Evolutionary conservation across 192 early-diverging fungal genomes (phyloP), one percentile per base, ranked within the genome.

Genomic region (Haplosporangium gracile): DNA sequence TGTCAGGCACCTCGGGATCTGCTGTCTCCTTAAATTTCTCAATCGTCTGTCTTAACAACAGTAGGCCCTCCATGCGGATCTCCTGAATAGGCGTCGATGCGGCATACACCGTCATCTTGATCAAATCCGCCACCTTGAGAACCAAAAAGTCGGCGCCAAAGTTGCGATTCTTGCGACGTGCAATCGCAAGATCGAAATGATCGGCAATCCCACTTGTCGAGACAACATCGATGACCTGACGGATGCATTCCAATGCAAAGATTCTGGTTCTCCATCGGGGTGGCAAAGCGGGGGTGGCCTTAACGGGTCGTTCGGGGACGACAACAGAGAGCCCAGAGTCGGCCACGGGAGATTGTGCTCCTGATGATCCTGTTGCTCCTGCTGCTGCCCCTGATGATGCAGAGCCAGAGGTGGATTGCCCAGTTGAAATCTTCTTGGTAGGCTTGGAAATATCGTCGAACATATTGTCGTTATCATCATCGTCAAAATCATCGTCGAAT

Each of bases 1-100:
- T 93, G 53, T 94, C 97, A 22, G 94, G 95, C 73, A 95, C 93
- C 63, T 97, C 97, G 5, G 99, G 97, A 90, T 99, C 99, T n/a
- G 90, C 89, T 0, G 96, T 94, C 16, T 83, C 74, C 20, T 81
- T 78, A 72, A 85, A 80, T 51, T 91, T 89, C 77, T 93, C 93
- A 39, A 99, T 91, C 4, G 99, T 81, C 29, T 94, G 94, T 76
- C 95, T 92, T 49, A 99, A 85, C 29, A 99, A 85, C 15, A 82
- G 81, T 47, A 98, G 92, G 7, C 99, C 99, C 69, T 95, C 92
- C 24, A 95, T 82, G 26, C 96, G 90, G 74, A 99, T 88, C 45
- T 93, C 93, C 38, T 93, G 89, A 0, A 96, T 95, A 29, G 91
- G 91, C 1, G 94, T 91, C 0, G 97, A 96, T 3, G 97, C 95